These are phyloP conservation scores for Albizia julibrissin DNA, from an alignment of 306 rosid species.

Conservation along the genomic window DNA sequence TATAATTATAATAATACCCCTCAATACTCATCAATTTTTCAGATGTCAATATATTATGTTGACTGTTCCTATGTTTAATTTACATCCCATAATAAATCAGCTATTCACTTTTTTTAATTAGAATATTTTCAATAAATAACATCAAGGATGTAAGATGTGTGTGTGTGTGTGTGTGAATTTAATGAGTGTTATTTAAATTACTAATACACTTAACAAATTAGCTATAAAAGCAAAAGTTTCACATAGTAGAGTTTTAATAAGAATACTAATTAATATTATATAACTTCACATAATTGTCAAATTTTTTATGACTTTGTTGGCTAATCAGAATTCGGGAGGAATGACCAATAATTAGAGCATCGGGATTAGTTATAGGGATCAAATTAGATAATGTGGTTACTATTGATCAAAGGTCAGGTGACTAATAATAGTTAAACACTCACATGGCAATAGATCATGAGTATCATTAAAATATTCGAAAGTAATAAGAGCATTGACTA, in stretches of 20 bases:
- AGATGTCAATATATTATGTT: too few relatives aligned
- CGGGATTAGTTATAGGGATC: slow-evolving; percentile 23
- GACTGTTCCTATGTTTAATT: not conserved
- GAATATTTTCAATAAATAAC: not conserved
- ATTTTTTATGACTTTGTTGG: not conserved
- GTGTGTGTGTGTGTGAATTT: not conserved
- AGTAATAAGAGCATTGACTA: not conserved
- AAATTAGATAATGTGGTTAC: not conserved
- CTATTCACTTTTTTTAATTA: not conserved
- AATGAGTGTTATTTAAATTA: not conserved
- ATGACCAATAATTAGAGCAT: slow-evolving; percentile 34
- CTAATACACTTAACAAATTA: not conserved
- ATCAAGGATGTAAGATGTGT: not conserved
- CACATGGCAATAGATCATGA: slow-evolving; percentile 22
- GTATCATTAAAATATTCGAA: not conserved
- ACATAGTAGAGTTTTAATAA: not conserved
- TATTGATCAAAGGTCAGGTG: slow-evolving; percentile 5
- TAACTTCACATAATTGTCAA: not conserved
- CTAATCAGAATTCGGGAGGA: slow-evolving; percentile 7
- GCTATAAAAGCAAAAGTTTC: not conserved
- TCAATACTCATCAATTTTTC: not conserved
- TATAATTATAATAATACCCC: not conserved
- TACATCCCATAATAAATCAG: not conserved
- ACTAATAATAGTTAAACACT: slow-evolving; percentile 19
- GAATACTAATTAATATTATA: too few relatives aligned